These are phyloP conservation scores for Termitomyces sp. DNA, from an alignment of 768 basidiomycete species.

Conservation along the genomic window DNA sequence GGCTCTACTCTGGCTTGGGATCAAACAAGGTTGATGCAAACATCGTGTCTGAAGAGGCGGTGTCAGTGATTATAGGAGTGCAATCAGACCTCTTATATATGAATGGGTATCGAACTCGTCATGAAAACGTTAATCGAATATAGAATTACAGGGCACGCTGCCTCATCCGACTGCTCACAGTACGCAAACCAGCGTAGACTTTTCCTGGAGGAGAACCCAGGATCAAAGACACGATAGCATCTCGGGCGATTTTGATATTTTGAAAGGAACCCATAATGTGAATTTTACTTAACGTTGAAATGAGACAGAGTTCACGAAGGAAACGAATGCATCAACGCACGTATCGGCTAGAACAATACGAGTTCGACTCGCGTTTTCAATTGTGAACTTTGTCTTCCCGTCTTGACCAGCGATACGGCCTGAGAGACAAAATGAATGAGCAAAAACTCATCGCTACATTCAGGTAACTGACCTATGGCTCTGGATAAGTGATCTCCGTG, in stretches of 20 bases:
- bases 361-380: conserved; percentile 94
- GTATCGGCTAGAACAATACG: conserved; percentile 98
- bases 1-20: too few species aligned
- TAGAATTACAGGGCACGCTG: conserved; percentile 71
- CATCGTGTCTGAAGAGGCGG: too few species aligned
- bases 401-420: conserved; percentile 98
- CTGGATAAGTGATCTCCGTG: conserved; percentile 98
- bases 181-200: conserved; percentile 86
- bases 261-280: conserved; percentile 98
- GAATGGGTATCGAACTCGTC: background rate
- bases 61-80: too few species aligned
- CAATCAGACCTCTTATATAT: background rate
- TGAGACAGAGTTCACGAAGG: background rate
- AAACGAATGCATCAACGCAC: conserved; percentile 40
- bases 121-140: conserved; percentile 1
- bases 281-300: conserved; percentile 66
- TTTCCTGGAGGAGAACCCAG: conserved; percentile 94
- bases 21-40: too few species aligned
- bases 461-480: conserved; percentile 69
- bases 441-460: background rate
- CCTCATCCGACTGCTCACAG: conserved; percentile 88
- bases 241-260: conserved; percentile 96
- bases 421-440: conserved; percentile 20
- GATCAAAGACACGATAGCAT: conserved; percentile 93
- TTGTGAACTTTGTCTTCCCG: conserved; percentile 97